These are phyloP conservation scores for Silene vulgaris DNA, from an alignment of 179 eudicot species.

Conservation along the genomic window DNA sequence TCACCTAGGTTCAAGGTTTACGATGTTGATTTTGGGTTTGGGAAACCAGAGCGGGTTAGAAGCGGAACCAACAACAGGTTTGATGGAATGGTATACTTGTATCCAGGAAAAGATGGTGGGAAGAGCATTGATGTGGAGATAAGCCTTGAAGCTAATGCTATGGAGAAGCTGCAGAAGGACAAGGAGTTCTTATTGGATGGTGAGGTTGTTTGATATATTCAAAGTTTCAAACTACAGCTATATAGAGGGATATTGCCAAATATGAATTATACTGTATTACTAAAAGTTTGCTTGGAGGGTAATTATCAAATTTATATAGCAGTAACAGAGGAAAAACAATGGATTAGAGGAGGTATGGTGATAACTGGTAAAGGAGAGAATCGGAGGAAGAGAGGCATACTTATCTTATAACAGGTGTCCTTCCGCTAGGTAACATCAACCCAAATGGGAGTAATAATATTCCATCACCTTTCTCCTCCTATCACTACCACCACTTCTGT, in stretches of 20 bases:
- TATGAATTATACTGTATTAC: not conserved
- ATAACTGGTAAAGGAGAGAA: too few species aligned
- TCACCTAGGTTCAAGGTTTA: slow-evolving; percentile 92
- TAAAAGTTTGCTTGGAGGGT: too few species aligned
- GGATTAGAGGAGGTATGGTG: too few species aligned
- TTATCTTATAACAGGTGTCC: too few species aligned
- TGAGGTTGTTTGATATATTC: slow-evolving; percentile 21
- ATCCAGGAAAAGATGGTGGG: slow-evolving; percentile 72
- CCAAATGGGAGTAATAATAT: too few species aligned
- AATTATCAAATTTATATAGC: too few species aligned
- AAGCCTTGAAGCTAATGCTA: slow-evolving; percentile 61
- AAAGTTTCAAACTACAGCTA: slow-evolving; percentile 10
- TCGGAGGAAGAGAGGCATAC: too few species aligned
- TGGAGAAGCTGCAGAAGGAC: slow-evolving; percentile 78
- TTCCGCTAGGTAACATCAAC: too few species aligned
- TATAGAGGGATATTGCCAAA: not conserved
- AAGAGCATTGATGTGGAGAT: slow-evolving; percentile 88
- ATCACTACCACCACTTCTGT: too few species aligned
- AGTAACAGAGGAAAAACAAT: too few species aligned
- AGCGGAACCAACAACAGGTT: slow-evolving; percentile 84
- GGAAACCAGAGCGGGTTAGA: slow-evolving; percentile 72
- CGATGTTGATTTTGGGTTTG: slow-evolving; percentile 86
- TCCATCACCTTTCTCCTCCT: too few species aligned
- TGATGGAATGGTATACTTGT: slow-evolving; percentile 93
- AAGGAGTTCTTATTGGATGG: slow-evolving; percentile 58